phyloP scores from a whole-genome alignment of 345 rosid species.

The Arabidopsis thaliana region TAIR10.1 NC_003071.7:586501-587000 shows the following conservation, averaged over 20 bases:
- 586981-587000: constrained; percentile 48
- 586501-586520: constrained; percentile 68
- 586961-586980: constrained; percentile 52
- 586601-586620: constrained; percentile 49
- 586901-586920: constrained; percentile 48
- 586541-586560: constrained; percentile 56
- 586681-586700: constrained; percentile 52
- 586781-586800: constrained; percentile 52
- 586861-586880: constrained; percentile 51
- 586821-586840: constrained; percentile 52
- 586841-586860: constrained; percentile 59
- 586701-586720: constrained; percentile 55
- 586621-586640: constrained; percentile 61
- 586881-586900: constrained; percentile 52
- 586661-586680: constrained; percentile 56
- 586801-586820: constrained; percentile 65
- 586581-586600: constrained; percentile 52
- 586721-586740: constrained; percentile 70
- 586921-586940: constrained; percentile 74
- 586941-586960: constrained; percentile 40
- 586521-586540: constrained; percentile 52
- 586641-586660: constrained; percentile 51
- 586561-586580: constrained; percentile 62
- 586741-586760: constrained; percentile 47
- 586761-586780: constrained; percentile 63